Percentiles rank a stretch among this genome's conserved stretches.
Conservation (phyloP, 306 rosid species). For the Dryas octopetala region DNA sequence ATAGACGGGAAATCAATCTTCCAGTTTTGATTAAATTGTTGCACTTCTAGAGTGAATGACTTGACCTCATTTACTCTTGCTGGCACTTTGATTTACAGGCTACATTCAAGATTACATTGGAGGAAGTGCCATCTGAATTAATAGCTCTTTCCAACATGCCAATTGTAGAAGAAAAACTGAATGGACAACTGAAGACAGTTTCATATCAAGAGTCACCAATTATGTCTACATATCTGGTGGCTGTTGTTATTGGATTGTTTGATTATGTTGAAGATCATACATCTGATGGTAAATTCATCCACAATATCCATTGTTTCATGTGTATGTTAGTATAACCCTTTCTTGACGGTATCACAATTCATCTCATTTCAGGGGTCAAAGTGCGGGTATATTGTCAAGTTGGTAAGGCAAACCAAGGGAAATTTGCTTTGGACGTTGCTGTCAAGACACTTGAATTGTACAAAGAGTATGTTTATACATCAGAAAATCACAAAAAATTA, state of each 20-base stretch:
- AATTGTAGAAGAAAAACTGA: constrained; percentile 60
- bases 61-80: not conserved
- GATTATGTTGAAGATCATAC: constrained; percentile 92
- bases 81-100: constrained; percentile 58
- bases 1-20: not conserved
- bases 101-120: constrained; percentile 82
- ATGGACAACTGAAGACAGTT: constrained; percentile 64
- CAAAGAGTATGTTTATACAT: constrained; percentile 61
- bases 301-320: constrained; percentile 5
- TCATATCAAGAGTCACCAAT: constrained; percentile 77
- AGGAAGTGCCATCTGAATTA: constrained; percentile 73
- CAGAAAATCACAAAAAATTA: not conserved
- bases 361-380: constrained; percentile 66
- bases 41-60: not conserved
- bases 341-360: constrained; percentile 23
- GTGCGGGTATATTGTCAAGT: constrained; percentile 91
- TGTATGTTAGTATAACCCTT: not conserved
- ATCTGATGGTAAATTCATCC: constrained; percentile 59
- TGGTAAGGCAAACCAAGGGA: constrained; percentile 82
- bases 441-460: constrained; percentile 68
- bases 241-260: constrained; percentile 85
- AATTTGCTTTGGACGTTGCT: constrained; percentile 84
- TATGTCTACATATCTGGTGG: constrained; percentile 95
- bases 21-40: not conserved
- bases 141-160: constrained; percentile 97